Base-by-base conservation (phyloP, 2,329 filamentous ascomycete species). In the Oidium heveae region DNA sequence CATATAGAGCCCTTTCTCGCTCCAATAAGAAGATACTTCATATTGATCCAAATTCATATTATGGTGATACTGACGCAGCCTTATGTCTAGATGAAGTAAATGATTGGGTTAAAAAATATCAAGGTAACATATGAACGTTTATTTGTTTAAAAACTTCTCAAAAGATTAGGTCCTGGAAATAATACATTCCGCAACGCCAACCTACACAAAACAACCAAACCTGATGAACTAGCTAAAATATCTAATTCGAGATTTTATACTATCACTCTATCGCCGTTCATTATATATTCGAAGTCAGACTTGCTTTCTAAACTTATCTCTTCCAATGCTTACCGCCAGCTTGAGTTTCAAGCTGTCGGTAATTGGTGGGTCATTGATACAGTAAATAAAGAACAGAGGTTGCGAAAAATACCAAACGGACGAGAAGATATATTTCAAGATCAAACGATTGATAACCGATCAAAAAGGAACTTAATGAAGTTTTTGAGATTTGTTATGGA, bases 341-440 rank as follows among this genome's bases (percentile, higher is more conserved):
- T 98, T 50, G 89, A 96, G 65, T 96, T 96, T 61, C 77, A 91
- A 58, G 86, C 89, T 32, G 85, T 96, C 28, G 89, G 89, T 28
- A 89, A 84, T 55, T 96, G 89, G 77, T 95, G 84, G 75, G 78
- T 95, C 55, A 81, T 80, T 63, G 58, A 61, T 22, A 53, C 24
- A 49, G 39, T 58, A 44, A 43, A 55, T 55, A 33, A 62, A 16
- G 4, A 10, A 9, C 61, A 59, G 28, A 61, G 61, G 9, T 69
- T 94, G 37, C 71, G 74, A 53, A 82, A 83, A 56, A 84, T 96
- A 53, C 89, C 91, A 0, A 88, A 84, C 58, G 88, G 84, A 32
- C 79, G 89, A 59, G 89, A 98, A 69, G 89, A 95, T 68, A 79
- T 96, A 47, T 95, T 95, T 66, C 77, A 81, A 51, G 82, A 86